Conservation (phyloP, 805 yeast species). For the Metschnikowia picachoensis region DNA sequence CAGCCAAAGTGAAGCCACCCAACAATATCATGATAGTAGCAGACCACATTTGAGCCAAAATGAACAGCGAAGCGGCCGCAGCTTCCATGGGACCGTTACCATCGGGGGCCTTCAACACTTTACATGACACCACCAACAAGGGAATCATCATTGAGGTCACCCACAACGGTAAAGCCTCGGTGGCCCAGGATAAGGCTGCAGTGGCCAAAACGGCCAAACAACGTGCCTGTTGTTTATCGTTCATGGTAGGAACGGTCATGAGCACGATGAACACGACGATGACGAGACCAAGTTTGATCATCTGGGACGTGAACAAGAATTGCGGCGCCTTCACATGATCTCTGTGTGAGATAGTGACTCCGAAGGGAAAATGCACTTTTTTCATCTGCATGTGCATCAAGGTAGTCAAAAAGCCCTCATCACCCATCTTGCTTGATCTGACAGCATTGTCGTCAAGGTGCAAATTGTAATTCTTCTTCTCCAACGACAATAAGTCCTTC, state of each 20-base stretch:
- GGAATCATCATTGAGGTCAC: constrained; percentile 87
- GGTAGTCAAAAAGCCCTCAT: constrained; percentile 13
- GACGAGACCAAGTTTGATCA: constrained; percentile 45
- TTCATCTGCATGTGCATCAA: constrained; percentile 18
- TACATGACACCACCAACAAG: constrained; percentile 66
- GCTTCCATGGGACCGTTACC: constrained; percentile 52
- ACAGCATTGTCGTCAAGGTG: constrained; percentile 18
- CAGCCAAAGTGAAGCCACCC: constrained; percentile 95
- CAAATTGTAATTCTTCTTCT: constrained; percentile 20
- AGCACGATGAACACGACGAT: constrained; percentile 41
- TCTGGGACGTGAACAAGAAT: constrained; percentile 42
- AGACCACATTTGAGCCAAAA: constrained; percentile 90
- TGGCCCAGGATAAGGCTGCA: constrained; percentile 90
- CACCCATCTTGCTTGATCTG: constrained; percentile 18
- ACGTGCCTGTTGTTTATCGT: constrained; percentile 32
- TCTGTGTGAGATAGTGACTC: constrained; percentile 22
- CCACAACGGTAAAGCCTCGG: constrained; percentile 89
- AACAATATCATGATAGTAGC: constrained; percentile 84
- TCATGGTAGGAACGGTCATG: constrained; percentile 29
- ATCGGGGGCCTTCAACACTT: constrained; percentile 55
- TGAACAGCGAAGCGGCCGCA: constrained; percentile 69
- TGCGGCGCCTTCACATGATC: constrained; percentile 38
- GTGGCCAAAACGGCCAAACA: constrained; percentile 78
- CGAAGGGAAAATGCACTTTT: constrained; percentile 31
- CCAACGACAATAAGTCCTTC: constrained; percentile 88